These are phyloP conservation scores for Xylaria cubensis DNA, from an alignment of 495 filamentous ascomycete species.

Conservation along the genomic window DNA sequence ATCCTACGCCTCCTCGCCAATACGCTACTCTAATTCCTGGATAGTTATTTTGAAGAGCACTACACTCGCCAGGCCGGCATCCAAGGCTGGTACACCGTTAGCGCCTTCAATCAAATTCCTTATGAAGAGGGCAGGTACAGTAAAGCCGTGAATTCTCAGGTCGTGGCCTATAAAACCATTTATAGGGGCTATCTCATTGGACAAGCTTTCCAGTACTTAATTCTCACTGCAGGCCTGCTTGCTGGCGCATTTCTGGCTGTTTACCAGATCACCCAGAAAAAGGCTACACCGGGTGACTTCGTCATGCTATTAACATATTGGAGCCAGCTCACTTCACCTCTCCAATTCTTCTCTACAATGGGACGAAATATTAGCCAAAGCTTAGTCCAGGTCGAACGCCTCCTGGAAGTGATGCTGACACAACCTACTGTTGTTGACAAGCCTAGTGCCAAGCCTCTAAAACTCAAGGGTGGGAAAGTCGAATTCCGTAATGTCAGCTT, in stretches of 20 bases:
- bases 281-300: slow-evolving; percentile 70
- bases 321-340: slow-evolving; percentile 65
- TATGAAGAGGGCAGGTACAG: slow-evolving; percentile 70
- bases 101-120: slow-evolving; percentile 72
- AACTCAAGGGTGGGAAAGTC: slow-evolving; percentile 65
- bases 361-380: slow-evolving; percentile 65
- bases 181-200: slow-evolving; percentile 51
- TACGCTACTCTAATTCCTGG: slow-evolving; percentile 14
- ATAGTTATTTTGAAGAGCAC: slow-evolving; percentile 61
- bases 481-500: slow-evolving; percentile 71
- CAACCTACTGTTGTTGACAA: slow-evolving; percentile 67
- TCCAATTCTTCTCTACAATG: slow-evolving; percentile 68
- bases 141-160: slow-evolving; percentile 52
- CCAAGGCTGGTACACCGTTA: slow-evolving; percentile 72
- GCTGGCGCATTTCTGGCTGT: slow-evolving; percentile 71
- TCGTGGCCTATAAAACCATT: slow-evolving; percentile 48
- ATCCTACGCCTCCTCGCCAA: neutral
- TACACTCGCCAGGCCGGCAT: slow-evolving; percentile 69
- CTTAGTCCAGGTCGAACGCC: slow-evolving; percentile 73
- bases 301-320: slow-evolving; percentile 76
- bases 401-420: slow-evolving; percentile 73
- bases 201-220: slow-evolving; percentile 62
- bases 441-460: slow-evolving; percentile 60
- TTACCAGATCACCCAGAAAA: slow-evolving; percentile 64
- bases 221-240: slow-evolving; percentile 68